Evolutionary conservation across 352 stramenopile species (phyloP), one percentile per base, ranked within the genome.

Genomic region (Phytophthora meadii): DNA sequence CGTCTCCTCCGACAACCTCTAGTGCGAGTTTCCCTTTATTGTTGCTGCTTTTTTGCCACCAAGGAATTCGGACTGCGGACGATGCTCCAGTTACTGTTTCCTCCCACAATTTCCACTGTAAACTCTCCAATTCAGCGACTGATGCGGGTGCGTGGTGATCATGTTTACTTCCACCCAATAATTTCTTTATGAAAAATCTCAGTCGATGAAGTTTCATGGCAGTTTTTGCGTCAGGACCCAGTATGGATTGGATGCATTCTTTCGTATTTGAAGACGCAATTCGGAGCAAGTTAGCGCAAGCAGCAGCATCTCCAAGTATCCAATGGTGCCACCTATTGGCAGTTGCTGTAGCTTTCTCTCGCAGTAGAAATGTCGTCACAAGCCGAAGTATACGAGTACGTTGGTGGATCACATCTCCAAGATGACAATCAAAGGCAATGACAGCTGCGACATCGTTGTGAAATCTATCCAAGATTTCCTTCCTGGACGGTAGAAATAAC

Each of bases 1-100:
- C 79, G 0, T 94, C 79, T 17, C 91, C 90, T n/a, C 74, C 86
- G 6, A 97, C 46, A 14, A 82, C 54, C 27, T 91, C 74, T 0
- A 95, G 49, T 2, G 50, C 27, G 3, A 77, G 56, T 28, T 69
- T 61, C 10, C 25, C 27, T 25, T 52, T 53, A 2, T 10, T 5
- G 0, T 34, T 49, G 25, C 25, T 68, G 5, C 50, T 46, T 53
- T 79, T 61, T 28, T 79, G 74, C 68, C 68, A 76, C 68, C 68
- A 76, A 36, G 59, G 57, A 47, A 39, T 22, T 8, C 47, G 12
- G 24, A 14, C 4, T n/a, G 32, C 3, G 2, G 42, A 62, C 10
- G 39, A 14, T 0, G 5, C 17, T 22, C 14, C 19, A 45, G 34
- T 17, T 30, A 11, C 15, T 10, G 54, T 50, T 58, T 76, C 56